Conservation (phyloP, 805 yeast genomes). For the Kodamaea kaohsiungensis region DNA sequence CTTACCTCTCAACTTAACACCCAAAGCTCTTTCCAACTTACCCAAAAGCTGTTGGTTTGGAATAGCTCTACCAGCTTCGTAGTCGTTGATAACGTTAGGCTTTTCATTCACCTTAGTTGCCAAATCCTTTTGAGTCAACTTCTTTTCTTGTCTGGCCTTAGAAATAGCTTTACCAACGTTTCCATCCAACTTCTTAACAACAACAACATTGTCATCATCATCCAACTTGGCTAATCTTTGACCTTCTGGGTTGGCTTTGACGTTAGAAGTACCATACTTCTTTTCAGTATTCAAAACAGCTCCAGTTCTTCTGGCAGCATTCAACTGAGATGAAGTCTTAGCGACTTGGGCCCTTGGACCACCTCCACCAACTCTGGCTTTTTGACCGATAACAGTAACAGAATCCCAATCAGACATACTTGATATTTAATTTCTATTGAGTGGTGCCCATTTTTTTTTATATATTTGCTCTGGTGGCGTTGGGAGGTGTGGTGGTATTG, state of each 20-base stretch:
- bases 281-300: conserved; percentile 88
- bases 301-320: conserved; percentile 94
- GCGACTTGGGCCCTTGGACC: conserved; percentile 89
- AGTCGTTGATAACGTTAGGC: conserved; percentile 92
- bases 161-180: conserved; percentile 86
- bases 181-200: conserved; percentile 83
- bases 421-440: neutral
- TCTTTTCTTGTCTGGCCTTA: conserved; percentile 83
- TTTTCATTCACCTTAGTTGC: conserved; percentile 96
- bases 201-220: conserved; percentile 89
- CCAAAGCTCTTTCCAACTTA: conserved; percentile 90
- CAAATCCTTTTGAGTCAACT: conserved; percentile 90
- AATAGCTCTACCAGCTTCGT: conserved; percentile 94
- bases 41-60: conserved; percentile 95
- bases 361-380: conserved; percentile 83
- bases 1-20: conserved; percentile 94
- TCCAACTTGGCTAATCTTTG: conserved; percentile 93
- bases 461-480: conserved; percentile 3
- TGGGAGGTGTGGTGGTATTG: neutral
- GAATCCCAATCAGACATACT: conserved; percentile 82
- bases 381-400: conserved; percentile 85
- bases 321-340: conserved; percentile 71
- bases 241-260: conserved; percentile 77
- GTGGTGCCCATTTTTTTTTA: conserved; percentile 3
- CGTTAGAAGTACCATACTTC: conserved; percentile 72